These are phyloP conservation scores for Phytophthora cajani DNA, from an alignment of 352 stramenopile genomes.

Conservation along the genomic window DNA sequence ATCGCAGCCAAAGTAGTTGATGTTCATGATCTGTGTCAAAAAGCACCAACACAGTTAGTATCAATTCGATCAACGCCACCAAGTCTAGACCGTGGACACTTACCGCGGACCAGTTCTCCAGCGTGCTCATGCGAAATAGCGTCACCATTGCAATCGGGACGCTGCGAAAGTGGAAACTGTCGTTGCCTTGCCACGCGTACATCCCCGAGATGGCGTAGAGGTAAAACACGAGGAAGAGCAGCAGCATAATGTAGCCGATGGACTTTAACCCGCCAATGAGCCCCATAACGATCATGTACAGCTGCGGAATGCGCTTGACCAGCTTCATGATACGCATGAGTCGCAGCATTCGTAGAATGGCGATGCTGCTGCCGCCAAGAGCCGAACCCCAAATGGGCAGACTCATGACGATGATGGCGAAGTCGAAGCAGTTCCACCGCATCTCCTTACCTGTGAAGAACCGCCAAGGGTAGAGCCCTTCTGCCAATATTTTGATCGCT, in stretches of 20 bases:
- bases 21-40: conserved; percentile 68
- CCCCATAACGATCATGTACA: conserved; percentile 93
- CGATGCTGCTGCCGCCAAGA: conserved; percentile 74
- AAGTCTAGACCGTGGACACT: conserved; percentile 13
- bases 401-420: conserved; percentile 85
- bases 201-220: conserved; percentile 92
- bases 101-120: conserved; percentile 84
- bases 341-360: conserved; percentile 85
- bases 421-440: conserved; percentile 88
- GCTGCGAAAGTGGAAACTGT: conserved; percentile 85
- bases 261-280: conserved; percentile 88
- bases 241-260: conserved; percentile 90
- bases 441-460: conserved; percentile 82
- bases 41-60: neutral
- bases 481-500: conserved; percentile 78
- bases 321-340: conserved; percentile 92
- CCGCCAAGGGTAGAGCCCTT: conserved; percentile 71
- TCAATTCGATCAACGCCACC: too few relatives aligned
- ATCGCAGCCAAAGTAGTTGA: conserved; percentile 85
- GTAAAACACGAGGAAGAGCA: conserved; percentile 91
- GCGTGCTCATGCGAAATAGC: conserved; percentile 84
- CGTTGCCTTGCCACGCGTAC: conserved; percentile 89
- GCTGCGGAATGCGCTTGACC: conserved; percentile 87
- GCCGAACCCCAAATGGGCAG: conserved; percentile 71
- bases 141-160: conserved; percentile 84